Evolutionary conservation across 2,329 filamentous ascomycete species (phyloP), one percentile per base, ranked within the genome.

Genomic region (Sporothrix inflata): DNA sequence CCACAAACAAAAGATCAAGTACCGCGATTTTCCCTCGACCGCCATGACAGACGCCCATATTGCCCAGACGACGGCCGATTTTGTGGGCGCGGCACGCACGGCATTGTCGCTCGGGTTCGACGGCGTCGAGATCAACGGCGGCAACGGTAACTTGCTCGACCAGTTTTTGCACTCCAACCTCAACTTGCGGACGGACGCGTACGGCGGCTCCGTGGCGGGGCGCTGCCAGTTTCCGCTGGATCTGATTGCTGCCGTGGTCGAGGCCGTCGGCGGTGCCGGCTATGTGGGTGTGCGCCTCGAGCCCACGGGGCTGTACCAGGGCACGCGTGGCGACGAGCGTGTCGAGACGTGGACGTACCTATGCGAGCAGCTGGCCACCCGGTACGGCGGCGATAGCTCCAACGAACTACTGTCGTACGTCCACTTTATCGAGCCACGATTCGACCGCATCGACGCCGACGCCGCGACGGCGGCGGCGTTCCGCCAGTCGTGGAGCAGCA

Each of bases 111-210:
- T 83, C 67, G 88, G 87, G 0, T 89, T 85, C 27, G 80, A 84
- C 53, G 82, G 82, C 5, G 78, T 84, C 1, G 82, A 84, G 74
- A 75, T 83, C 34, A 82, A 84, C 49, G 79, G 77, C 3, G 82
- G 77, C 51, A 82, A 82, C 45, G 81, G 81, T 12, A 82, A 83
- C 55, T 74, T 83, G 4, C 79, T 85, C 34, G 86, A 88, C 69
- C 86, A 88, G 75, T 89, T 89, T 78, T 81, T 85, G 3, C 86
- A 87, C 73, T 84, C 85, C 73, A 84, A 80, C n/a, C 79, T 81
- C 75, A 90, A 90, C 80, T 81, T 82, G 51, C 83, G 88, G 1
- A 87, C 83, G 0, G 87, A 89, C 74, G 76, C 82, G 49, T 88
- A 86, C 75, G 87, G 87, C 12, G 86, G 86, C 38, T 84, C 81